Evolutionary conservation across 1,284 basidiomycete species (phyloP).

Genomic region (Leccinum griseonigrum): DNA sequence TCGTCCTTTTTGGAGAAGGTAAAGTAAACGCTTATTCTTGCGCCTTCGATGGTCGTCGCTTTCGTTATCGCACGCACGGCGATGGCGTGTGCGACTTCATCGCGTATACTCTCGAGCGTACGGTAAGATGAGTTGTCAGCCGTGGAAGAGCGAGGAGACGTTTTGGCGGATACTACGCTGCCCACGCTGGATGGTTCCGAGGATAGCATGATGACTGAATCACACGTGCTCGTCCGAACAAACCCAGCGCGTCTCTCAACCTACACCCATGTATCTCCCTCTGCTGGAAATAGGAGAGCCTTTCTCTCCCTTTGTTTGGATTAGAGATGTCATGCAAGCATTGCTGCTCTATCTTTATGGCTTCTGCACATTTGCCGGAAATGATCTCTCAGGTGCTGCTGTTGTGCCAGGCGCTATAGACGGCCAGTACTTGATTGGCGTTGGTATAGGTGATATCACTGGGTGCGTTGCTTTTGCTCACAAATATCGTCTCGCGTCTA

Average conservation of each 20-base stretch:
- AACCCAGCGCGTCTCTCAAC: neutral
- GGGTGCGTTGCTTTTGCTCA: constrained; percentile 42
- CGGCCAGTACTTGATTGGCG: constrained; percentile 26
- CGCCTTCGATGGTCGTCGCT: constrained; percentile 47
- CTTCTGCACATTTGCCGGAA: constrained; percentile 10
- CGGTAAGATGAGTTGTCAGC: constrained; percentile 22
- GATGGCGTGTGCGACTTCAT: constrained; percentile 59
- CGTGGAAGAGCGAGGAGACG: constrained; percentile 9
- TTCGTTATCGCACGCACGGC: constrained; percentile 54
- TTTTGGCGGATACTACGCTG: neutral
- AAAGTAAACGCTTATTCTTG: constrained; percentile 54
- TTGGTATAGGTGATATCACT: constrained; percentile 74
- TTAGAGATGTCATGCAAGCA: constrained; percentile 14
- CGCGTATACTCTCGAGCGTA: constrained; percentile 58
- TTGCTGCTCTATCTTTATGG: constrained; percentile 19
- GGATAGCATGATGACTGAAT: constrained; percentile 16
- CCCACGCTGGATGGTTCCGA: constrained; percentile 29
- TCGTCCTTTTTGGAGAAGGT: constrained; percentile 55
- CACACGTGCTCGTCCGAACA: neutral
- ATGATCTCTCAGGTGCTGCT: neutral
- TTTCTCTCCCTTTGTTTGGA: constrained; percentile 13
- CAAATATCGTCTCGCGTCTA: neutral
- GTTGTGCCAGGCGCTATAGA: constrained; percentile 1
- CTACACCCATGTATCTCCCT: constrained; percentile 25
- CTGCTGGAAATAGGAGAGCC: constrained; percentile 12